Percentiles rank a stretch among this genome's conserved stretches.
Conservation (phyloP, 1,284 basidiomycete species). For the Tilletia indica region DNA sequence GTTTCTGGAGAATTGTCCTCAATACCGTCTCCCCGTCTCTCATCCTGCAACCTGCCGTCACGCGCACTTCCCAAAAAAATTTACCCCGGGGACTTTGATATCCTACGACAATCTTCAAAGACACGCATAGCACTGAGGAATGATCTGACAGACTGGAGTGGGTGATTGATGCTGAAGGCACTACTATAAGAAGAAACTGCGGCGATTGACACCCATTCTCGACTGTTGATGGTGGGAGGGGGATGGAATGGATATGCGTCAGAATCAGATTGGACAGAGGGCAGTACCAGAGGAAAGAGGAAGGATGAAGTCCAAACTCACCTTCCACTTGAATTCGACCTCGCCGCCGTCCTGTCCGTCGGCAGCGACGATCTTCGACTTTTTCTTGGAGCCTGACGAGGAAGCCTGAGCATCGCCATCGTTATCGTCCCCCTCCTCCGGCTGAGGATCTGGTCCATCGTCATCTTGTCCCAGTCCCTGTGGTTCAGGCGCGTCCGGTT, state of each 20-base stretch:
- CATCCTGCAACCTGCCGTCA: too few relatives aligned
- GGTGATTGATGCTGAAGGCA: not conserved
- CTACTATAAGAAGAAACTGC: slow-evolving; percentile 29
- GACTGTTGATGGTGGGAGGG: slow-evolving; percentile 19
- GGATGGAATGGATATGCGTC: not conserved
- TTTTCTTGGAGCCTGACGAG: not conserved
- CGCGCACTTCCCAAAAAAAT: not conserved
- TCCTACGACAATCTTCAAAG: not conserved
- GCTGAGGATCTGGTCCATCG: not conserved
- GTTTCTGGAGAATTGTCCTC: too few relatives aligned
- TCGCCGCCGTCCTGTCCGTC: slow-evolving; percentile 40
- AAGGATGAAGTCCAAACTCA: slow-evolving; percentile 5
- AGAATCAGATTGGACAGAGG: not conserved
- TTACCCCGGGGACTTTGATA: not conserved
- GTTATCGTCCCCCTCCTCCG: slow-evolving; percentile 15
- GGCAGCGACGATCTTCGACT: slow-evolving; percentile 6
- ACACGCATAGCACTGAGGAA: not conserved
- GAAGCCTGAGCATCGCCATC: slow-evolving; percentile 11
- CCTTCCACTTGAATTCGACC: slow-evolving; percentile 51
- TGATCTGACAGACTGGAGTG: too few relatives aligned
- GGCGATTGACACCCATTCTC: slow-evolving; percentile 28
- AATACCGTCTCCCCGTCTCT: too few relatives aligned
- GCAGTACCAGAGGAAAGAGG: too few relatives aligned
- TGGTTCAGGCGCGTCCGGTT: slow-evolving; percentile 3
- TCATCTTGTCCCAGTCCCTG: slow-evolving; percentile 7